These are phyloP conservation scores for Centrapalus pauciflorus DNA, from an alignment of 129 eudicot genomes.

Conservation along the genomic window DNA sequence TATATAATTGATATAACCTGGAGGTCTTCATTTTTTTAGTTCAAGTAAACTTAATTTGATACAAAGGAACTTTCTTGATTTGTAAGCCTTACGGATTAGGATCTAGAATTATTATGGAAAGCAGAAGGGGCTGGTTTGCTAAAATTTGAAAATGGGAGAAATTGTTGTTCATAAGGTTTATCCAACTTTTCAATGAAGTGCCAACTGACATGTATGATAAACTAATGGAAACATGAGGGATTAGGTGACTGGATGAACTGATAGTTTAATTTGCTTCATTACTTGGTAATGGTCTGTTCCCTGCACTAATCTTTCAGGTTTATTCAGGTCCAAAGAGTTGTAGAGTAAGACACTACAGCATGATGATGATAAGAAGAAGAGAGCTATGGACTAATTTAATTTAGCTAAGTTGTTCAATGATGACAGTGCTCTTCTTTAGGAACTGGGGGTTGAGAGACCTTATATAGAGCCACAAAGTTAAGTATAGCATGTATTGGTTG, in stretches of 20 bases:
- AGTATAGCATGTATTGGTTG: too few species aligned
- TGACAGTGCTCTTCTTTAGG: too few species aligned
- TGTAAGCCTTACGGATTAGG: background rate
- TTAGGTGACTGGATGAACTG: background rate
- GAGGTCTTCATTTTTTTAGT: background rate
- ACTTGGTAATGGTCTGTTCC: too few species aligned
- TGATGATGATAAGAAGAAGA: too few species aligned
- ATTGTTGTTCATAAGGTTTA: background rate
- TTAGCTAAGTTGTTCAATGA: too few species aligned
- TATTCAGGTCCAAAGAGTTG: too few species aligned
- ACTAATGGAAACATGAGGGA: background rate
- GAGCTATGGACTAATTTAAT: too few species aligned
- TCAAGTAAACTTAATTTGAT: background rate
- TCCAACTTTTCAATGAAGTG: background rate
- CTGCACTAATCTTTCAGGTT: too few species aligned
- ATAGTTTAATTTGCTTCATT: too few species aligned
- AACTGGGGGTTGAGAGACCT: too few species aligned
- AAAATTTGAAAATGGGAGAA: background rate
- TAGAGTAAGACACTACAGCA: too few species aligned
- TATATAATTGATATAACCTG: background rate
- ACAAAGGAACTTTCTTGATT: background rate
- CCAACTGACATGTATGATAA: background rate
- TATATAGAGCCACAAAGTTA: too few species aligned
- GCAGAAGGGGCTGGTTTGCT: background rate
- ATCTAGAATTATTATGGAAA: background rate